Evolutionary conservation across 2,329 filamentous ascomycete species (phyloP), one percentile per base, ranked within the genome.

Genomic region (Chaetomiaceae sp.): DNA sequence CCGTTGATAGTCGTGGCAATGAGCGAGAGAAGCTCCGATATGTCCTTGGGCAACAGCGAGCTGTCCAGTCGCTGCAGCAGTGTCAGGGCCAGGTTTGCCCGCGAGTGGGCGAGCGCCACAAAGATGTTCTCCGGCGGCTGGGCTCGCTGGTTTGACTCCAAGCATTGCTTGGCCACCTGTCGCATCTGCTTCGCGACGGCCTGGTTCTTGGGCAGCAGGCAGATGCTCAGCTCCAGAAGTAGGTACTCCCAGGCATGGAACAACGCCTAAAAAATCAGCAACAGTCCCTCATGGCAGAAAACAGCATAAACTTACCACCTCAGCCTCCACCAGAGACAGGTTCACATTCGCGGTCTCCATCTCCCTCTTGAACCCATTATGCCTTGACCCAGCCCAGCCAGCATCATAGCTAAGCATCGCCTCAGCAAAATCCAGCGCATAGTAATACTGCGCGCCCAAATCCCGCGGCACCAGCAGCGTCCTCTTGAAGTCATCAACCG

Each of bases 221-320:
- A 81, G 34, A 82, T 82, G 66, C 87, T 89, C 45, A 99, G 79
- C 65, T 96, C 92, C 46, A 94, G 78, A 14, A 92, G 82, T 8
- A 99, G 78, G 55, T 89, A 85, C 68, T 95, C 91, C 90, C 92
- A 97, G 51, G 89, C 88, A 63, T 89, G 84, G 59, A 96, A 87
- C 17, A 99, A 81, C 39, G 84, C 81, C 86, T 89, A 63, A 29
- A 1, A 5, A 36, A 17, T 49, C 36, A 54, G 47, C 39, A 53
- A 19, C 25, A 23, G 27, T n/a, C 11, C 9, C 3, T 42, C 20
- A 14, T n/a, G 9, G 19, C 4, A 14, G 12, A 34, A n/a, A 20
- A 1, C 23, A 38, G 19, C 6, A 38, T 20, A 23, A 36, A 75
- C 85, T 72, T 76, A 89, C 85, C 60, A 94, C 85, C 73, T 99